A percentile compares a stretch with the other conserved stretches of the same genome.
Conservation (phyloP, 2,329 filamentous ascomycete genomes). For the Colletotrichum cuscutae region DNA sequence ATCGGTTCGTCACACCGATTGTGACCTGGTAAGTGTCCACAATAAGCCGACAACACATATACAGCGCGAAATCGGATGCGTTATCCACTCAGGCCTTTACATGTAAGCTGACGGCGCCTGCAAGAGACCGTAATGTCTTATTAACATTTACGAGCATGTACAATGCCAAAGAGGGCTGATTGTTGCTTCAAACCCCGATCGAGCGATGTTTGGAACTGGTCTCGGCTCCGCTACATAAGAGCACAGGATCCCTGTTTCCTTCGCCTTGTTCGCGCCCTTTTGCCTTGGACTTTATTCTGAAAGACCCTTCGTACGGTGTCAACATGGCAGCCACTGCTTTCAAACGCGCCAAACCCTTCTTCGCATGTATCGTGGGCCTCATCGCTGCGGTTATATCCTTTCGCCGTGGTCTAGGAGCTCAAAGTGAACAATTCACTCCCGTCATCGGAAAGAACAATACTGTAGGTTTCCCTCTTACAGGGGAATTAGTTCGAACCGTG, state of each 20-base stretch:
- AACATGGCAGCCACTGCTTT: neutral
- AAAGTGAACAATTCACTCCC: neutral
- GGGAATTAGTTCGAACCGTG: too few relatives aligned
- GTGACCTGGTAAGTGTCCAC: neutral
- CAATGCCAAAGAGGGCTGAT: too few relatives aligned
- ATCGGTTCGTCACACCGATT: neutral
- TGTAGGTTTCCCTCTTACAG: too few relatives aligned
- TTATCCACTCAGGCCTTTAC: too few relatives aligned
- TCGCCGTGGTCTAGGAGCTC: neutral
- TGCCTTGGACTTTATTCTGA: neutral
- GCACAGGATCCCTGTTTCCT: too few relatives aligned
- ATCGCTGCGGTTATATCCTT: neutral
- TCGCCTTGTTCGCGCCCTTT: neutral
- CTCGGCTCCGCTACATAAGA: too few relatives aligned
- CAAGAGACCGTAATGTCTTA: too few relatives aligned
- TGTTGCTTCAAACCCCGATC: too few relatives aligned
- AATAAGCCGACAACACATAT: too few relatives aligned
- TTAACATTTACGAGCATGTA: too few relatives aligned
- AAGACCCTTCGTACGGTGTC: neutral
- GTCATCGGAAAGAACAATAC: conserved; percentile 40
- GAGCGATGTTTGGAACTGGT: too few relatives aligned
- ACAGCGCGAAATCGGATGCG: neutral
- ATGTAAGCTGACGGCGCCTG: too few relatives aligned
- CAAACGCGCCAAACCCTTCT: neutral
- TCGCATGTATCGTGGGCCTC: neutral